A percentile compares a stretch with the other conserved stretches of the same genome.
Evolutionary conservation across 345 rosid species (phyloP).

Genomic region (Eucalyptus urophylla): DNA sequence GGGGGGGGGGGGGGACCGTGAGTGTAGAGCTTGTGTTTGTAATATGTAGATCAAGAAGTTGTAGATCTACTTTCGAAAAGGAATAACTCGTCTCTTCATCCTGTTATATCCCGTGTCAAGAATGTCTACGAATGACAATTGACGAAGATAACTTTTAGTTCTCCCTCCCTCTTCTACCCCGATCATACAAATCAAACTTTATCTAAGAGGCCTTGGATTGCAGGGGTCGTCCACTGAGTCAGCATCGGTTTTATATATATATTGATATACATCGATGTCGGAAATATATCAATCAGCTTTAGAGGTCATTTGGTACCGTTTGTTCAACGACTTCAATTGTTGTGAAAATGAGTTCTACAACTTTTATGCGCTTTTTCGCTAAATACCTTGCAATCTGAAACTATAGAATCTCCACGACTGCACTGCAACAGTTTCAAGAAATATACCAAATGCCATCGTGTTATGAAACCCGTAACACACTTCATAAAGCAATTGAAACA

Average conservation of each 20-base stretch:
- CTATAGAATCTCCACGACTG: background rate
- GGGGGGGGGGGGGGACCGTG: too few relatives aligned
- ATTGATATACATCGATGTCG: background rate
- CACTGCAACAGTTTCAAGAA: background rate
- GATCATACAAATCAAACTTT: background rate
- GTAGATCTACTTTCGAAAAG: background rate
- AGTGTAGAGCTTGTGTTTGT: background rate
- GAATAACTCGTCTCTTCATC: background rate
- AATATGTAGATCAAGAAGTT: background rate
- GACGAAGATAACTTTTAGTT: background rate
- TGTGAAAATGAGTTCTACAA: background rate
- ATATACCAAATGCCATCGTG: background rate
- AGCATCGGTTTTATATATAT: background rate
- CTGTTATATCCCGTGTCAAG: background rate
- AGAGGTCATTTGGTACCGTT: background rate
- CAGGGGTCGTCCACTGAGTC: background rate
- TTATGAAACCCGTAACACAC: background rate
- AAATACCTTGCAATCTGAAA: background rate
- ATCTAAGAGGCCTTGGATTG: background rate
- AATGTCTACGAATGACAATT: background rate
- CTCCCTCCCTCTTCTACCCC: background rate
- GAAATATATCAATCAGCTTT: background rate
- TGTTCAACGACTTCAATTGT: background rate
- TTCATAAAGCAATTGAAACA: background rate
- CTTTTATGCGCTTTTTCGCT: background rate